Percentiles rank a stretch among this genome's conserved stretches.
Evolutionary conservation across 345 rosid genomes (phyloP).

Genomic region (Camelina laxa): DNA sequence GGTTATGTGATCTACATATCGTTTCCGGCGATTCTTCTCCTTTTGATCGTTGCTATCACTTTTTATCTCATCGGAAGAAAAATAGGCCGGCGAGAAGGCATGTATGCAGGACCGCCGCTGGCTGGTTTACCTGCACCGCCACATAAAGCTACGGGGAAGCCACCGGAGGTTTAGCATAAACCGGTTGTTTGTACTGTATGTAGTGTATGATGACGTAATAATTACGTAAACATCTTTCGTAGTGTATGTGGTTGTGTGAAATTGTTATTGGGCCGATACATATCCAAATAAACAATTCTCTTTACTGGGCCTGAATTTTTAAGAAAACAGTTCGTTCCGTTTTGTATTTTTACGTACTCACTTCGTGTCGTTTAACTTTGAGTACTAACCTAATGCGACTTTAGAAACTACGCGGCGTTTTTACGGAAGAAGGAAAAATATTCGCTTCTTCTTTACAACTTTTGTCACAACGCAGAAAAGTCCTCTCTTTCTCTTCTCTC

Average conservation of each 20-base stretch:
- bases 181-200: not conserved
- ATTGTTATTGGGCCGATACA: slow-evolving; percentile 16
- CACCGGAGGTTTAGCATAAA: slow-evolving; percentile 29
- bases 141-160: slow-evolving; percentile 28
- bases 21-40: slow-evolving; percentile 44
- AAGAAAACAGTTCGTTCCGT: not conserved
- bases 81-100: slow-evolving; percentile 41
- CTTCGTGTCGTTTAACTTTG: slow-evolving; percentile 14
- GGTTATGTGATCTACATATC: slow-evolving; percentile 42
- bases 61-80: slow-evolving; percentile 38
- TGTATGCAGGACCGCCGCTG: slow-evolving; percentile 24
- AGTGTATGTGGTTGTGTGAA: not conserved
- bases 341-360: not conserved
- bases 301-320: slow-evolving; percentile 8
- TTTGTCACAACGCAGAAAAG: slow-evolving; percentile 23
- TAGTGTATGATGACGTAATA: slow-evolving; percentile 14
- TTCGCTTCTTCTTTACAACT: slow-evolving; percentile 30
- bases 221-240: not conserved
- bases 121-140: slow-evolving; percentile 34
- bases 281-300: not conserved
- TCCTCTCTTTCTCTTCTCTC: slow-evolving; percentile 12
- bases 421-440: slow-evolving; percentile 6
- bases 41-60: slow-evolving; percentile 40
- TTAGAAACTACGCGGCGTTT: slow-evolving; percentile 30
- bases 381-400: not conserved